Base-by-base conservation (phyloP, 163 green algal genomes). In the Picocystis sp. region DNA sequence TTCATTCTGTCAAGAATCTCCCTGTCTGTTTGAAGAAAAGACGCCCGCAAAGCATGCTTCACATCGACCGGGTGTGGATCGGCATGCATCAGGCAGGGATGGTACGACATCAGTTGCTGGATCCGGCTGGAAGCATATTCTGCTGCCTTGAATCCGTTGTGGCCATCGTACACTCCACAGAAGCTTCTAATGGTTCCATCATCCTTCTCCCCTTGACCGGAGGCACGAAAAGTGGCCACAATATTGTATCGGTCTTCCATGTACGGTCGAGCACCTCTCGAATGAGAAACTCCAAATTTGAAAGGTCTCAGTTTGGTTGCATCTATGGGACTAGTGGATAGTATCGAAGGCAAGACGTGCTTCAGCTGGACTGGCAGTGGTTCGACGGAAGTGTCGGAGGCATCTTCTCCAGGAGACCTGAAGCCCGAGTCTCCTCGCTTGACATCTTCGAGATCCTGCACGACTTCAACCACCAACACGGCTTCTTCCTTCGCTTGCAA, bases 221-320 rank as follows among this genome's bases (percentile, higher is more conserved):
- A 24, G 5, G 22, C 22, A 25, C 44, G 44, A 50, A 24, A 24
- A 11, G 44, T 61, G 45, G 47, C 56, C 29, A 78, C 64, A 52
- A 77, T 63, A n/a, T 22, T 43, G 56, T 78, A 65, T 0, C 72
- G 53, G 60, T 80, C 72, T 57, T 80, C 72, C 72, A 80, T 80
- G 72, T 80, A 80, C 3, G 69, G 69, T 25, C 72, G 53, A 8
- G 29, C 5, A 38, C 29, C 29, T 38, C 29, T 38, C 8, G 29
- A 38, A 38, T 38, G 29, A 8, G 29, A 38, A 8, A 38, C 29
- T 38, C 29, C 29, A 38, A 38, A 38, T 38, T 38, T 38, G 29
- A 38, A 38, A 12, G 29, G 29, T 12, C 29, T 5, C 29, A 38
- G 8, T 8, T 8, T 38, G 8, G 29, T 38, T 38, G 29, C 29